Base-by-base conservation (phyloP, 306 rosid species). In the Prunus kanzakura region DNA sequence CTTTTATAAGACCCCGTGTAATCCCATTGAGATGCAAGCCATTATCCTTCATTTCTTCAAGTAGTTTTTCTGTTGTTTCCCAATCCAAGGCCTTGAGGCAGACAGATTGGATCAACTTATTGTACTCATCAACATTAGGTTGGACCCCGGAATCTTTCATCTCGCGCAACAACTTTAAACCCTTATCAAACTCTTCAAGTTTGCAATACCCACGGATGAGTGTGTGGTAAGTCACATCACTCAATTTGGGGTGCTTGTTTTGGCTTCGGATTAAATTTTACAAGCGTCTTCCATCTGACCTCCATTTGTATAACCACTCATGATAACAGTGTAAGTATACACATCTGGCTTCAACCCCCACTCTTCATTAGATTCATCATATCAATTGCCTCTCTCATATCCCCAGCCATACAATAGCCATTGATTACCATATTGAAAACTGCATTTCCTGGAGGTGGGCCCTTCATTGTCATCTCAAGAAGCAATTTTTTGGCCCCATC, bases 321-420 rank as follows among this genome's bases (percentile, higher is more conserved):
- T 85, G 67, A 94, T 63, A 61, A 89, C 91, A 41, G 94, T 83
- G 80, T 94, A 90, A 3, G 96, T 60, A 67, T 84, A 91, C 22
- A 91, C 87, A 87, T 90, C 97, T 1, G 96, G 96, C 67, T 86
- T 91, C 79, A 94, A 85, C 98, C 98, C 77, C 98, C 87, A 69
- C 78, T 83, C 73, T 87, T 88, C 96, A 90, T 89, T 58, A 89
- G 75, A 79, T 76, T 86, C 83, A 87, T 56, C 77, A 87, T 82
- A 65, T 89, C 87, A 73, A 89, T 27, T 58, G 96, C 96, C 77
- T 87, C 87, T 60, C 54, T 83, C 80, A 87, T 74, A 54, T 90
- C 90, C n/a, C 95, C 95, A 10, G 73, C 84, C 81, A 87, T 86
- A 3, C 89, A 80, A 78, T 79, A 89, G 5, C 82, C 91, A 11